A percentile compares a stretch with the other conserved stretches of the same genome.
phyloP scores from a whole-genome alignment of 1,284 basidiomycete genomes.

The Apiotrichum gamsii region DNA sequence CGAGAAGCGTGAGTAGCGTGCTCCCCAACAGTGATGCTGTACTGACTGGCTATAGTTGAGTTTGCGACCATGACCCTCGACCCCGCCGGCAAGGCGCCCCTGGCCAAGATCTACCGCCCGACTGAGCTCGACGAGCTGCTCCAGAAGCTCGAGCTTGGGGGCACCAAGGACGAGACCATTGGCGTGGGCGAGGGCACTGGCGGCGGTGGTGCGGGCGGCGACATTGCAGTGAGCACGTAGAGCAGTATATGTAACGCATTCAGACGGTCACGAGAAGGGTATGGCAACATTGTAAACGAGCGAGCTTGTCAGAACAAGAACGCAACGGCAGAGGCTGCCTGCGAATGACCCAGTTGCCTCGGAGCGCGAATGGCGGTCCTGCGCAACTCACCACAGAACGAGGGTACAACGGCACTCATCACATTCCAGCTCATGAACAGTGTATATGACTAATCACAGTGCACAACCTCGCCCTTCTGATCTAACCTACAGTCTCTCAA shows the following conservation, averaged over 20 bases:
- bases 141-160: conserved; percentile 72
- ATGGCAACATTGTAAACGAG: too few species aligned
- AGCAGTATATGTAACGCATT: neutral
- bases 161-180: conserved; percentile 62
- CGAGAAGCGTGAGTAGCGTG: conserved; percentile 82
- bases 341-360: too few species aligned
- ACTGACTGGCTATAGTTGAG: conserved; percentile 62
- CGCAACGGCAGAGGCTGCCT: too few species aligned
- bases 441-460: too few species aligned
- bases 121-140: conserved; percentile 84
- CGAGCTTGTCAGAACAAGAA: too few species aligned
- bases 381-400: too few species aligned
- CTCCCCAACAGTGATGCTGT: neutral
- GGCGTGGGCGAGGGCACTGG: conserved; percentile 44
- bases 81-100: conserved; percentile 66
- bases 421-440: too few species aligned
- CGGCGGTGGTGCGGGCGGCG: conserved; percentile 42
- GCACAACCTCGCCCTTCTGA: too few species aligned
- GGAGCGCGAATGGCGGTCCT: too few species aligned
- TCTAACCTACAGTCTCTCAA: too few species aligned
- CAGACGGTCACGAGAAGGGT: too few species aligned
- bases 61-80: conserved; percentile 89
- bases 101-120: conserved; percentile 87
- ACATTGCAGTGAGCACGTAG: conserved; percentile 43
- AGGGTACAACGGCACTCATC: too few species aligned